phyloP scores from a whole-genome alignment of 768 basidiomycete species.

The Steccherinum ochraceum region DNA sequence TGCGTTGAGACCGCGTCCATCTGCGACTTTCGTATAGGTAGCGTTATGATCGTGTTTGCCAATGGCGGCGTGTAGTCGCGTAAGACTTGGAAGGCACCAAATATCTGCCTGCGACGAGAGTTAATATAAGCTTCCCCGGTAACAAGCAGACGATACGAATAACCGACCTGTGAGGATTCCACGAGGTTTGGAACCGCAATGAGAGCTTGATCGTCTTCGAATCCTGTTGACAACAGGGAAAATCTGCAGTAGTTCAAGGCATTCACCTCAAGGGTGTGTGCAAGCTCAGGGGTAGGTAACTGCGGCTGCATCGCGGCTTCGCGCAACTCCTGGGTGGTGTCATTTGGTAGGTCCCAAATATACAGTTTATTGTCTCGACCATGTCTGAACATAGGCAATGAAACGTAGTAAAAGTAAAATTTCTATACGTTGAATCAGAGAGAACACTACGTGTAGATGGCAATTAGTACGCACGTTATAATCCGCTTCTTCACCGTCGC shows the following conservation, averaged over 20 bases:
- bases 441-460: background rate
- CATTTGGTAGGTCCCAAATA: constrained; percentile 42
- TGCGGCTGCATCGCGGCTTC: constrained; percentile 49
- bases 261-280: constrained; percentile 81
- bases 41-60: constrained; percentile 43
- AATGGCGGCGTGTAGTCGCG: constrained; percentile 79
- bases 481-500: background rate
- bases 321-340: constrained; percentile 35
- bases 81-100: constrained; percentile 65
- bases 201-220: constrained; percentile 33
- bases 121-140: background rate
- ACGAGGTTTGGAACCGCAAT: constrained; percentile 84
- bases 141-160: background rate
- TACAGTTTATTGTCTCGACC: constrained; percentile 84
- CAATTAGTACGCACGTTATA: background rate
- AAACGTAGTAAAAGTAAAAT: background rate
- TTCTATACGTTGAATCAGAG: too few relatives aligned
- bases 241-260: constrained; percentile 93
- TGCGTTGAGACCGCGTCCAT: constrained; percentile 34
- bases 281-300: constrained; percentile 42
- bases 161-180: constrained; percentile 73
- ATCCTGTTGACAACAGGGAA: constrained; percentile 44
- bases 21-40: constrained; percentile 23
- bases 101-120: constrained; percentile 63
- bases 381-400: constrained; percentile 42